These are phyloP conservation scores for Thalassiosira livingstoniorum DNA, from an alignment of 352 stramenopile genomes.

Conservation along the genomic window DNA sequence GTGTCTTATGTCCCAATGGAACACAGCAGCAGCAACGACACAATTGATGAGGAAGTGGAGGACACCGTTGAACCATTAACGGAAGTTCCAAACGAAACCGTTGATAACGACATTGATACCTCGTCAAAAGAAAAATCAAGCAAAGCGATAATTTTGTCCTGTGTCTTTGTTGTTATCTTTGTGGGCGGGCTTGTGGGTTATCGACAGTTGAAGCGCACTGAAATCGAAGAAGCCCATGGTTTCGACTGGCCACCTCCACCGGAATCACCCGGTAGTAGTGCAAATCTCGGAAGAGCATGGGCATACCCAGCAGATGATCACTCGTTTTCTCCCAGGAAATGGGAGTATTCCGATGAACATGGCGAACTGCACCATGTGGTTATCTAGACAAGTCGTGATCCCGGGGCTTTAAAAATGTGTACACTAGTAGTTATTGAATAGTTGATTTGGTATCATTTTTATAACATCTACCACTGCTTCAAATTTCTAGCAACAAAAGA, in stretches of 20 bases:
- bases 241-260: constrained; percentile 39
- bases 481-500: too few relatives aligned
- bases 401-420: too few relatives aligned
- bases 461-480: too few relatives aligned
- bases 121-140: constrained; percentile 8
- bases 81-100: constrained; percentile 2
- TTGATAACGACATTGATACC: background rate
- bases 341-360: constrained; percentile 33
- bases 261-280: background rate
- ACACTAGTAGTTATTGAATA: too few relatives aligned
- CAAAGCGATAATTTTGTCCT: constrained; percentile 9
- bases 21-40: background rate
- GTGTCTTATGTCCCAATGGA: too few relatives aligned
- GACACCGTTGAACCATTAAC: constrained; percentile 4
- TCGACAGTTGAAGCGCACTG: constrained; percentile 17
- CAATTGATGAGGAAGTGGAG: background rate
- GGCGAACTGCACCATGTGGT: constrained; percentile 50
- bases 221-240: constrained; percentile 19
- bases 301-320: constrained; percentile 31
- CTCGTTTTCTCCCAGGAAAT: background rate
- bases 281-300: constrained; percentile 27
- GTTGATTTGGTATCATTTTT: too few relatives aligned
- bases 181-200: constrained; percentile 31
- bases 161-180: constrained; percentile 22
- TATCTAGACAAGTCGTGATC: too few relatives aligned